Evolutionary conservation across 805 yeast species (phyloP).

Genomic region (Brettanomyces naardenensis): DNA sequence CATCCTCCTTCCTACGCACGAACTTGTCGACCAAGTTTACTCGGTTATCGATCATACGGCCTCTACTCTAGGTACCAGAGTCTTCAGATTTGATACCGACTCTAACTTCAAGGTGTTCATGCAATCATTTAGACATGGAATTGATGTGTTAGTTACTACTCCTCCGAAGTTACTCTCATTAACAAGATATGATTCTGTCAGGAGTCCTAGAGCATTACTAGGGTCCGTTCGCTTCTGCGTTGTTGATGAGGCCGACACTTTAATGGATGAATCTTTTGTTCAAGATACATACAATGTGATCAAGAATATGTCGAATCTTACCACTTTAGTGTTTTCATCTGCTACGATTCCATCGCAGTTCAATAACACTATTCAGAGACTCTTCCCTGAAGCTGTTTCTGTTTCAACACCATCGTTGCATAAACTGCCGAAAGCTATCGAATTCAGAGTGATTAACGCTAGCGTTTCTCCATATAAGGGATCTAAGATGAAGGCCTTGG

Average conservation of each 20-base stretch:
- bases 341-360: slow-evolving; percentile 86
- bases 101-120: slow-evolving; percentile 47
- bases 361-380: slow-evolving; percentile 45
- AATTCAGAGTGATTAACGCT: slow-evolving; percentile 70
- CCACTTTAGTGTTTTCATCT: slow-evolving; percentile 68
- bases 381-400: slow-evolving; percentile 59
- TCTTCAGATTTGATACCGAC: slow-evolving; percentile 56
- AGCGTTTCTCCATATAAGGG: slow-evolving; percentile 74
- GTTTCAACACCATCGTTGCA: slow-evolving; percentile 80
- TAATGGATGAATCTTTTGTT: slow-evolving; percentile 75
- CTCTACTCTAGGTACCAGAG: slow-evolving; percentile 32
- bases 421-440: slow-evolving; percentile 69
- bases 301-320: slow-evolving; percentile 38
- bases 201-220: slow-evolving; percentile 29
- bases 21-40: slow-evolving; percentile 75
- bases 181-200: slow-evolving; percentile 24
- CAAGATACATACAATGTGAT: slow-evolving; percentile 54
- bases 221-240: slow-evolving; percentile 51
- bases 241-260: slow-evolving; percentile 90
- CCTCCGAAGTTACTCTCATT: slow-evolving; percentile 58
- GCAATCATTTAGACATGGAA: slow-evolving; percentile 38
- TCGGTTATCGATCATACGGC: slow-evolving; percentile 29
- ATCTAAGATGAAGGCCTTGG: slow-evolving; percentile 74
- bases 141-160: slow-evolving; percentile 79
- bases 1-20: slow-evolving; percentile 85